A percentile compares a stretch with the other conserved stretches of the same genome.
phyloP scores from a whole-genome alignment of 1,284 basidiomycete genomes.

The Rhodotorula mucilaginosa region DNA sequence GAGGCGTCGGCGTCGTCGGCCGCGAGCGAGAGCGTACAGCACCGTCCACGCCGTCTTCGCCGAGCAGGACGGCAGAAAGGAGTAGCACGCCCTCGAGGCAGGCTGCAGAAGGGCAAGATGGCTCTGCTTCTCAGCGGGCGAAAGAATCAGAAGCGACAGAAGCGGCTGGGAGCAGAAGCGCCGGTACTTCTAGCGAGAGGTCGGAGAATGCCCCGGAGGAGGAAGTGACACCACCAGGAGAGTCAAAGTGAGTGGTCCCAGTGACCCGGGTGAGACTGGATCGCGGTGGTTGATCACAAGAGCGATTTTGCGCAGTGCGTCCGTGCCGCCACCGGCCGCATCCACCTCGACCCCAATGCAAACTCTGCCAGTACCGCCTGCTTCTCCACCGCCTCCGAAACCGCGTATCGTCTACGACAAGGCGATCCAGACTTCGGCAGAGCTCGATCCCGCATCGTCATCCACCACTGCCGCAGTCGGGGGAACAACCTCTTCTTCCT shows the following conservation, averaged over 20 bases:
- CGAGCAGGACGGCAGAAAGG: background rate
- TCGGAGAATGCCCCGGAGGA: no score
- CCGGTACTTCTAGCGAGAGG: no score
- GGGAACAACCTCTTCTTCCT: background rate
- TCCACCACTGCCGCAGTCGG: background rate
- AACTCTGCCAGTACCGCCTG: background rate
- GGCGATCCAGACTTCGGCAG: conserved; percentile 34
- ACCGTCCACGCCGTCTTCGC: background rate
- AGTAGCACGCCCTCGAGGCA: background rate
- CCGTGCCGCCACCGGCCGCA: background rate
- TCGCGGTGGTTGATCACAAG: no score
- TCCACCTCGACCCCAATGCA: conserved; percentile 3
- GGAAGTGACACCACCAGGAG: background rate
- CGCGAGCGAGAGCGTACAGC: background rate
- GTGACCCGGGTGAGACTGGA: no score
- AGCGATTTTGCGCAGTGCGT: background rate
- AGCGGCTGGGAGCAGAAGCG: no score
- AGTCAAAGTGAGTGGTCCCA: background rate
- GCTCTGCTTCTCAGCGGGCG: background rate
- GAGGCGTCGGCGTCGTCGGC: conserved; percentile 27
- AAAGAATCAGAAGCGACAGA: no score
- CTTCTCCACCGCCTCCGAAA: conserved; percentile 8
- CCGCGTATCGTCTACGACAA: conserved; percentile 39
- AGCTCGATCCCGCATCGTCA: conserved; percentile 8
- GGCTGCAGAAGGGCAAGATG: background rate